phyloP scores from a whole-genome alignment of 495 filamentous ascomycete species.

The Letharia columbiana region DNA sequence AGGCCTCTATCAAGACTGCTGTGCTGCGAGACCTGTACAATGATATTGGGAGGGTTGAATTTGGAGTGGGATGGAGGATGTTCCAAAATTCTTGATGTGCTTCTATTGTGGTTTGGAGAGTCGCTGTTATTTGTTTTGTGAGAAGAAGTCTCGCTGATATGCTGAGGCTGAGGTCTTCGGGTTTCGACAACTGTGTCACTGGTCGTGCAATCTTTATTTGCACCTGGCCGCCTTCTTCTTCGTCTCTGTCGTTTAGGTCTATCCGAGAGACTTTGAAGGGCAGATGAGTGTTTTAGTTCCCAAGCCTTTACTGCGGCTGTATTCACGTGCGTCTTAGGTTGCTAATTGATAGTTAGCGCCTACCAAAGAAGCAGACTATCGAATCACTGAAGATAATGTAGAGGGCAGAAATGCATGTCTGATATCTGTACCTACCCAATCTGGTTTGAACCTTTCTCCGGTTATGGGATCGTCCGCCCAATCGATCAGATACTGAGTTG shows the following conservation, averaged over 20 bases:
- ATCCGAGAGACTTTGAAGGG: not conserved
- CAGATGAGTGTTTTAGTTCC: constrained; percentile 26
- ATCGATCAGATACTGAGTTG: constrained; percentile 36
- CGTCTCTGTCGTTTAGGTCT: constrained; percentile 14
- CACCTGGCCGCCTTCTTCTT: constrained; percentile 2
- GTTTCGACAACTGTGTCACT: constrained; percentile 1
- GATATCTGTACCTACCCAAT: constrained; percentile 33
- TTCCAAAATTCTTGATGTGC: not conserved
- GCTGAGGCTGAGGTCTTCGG: constrained; percentile 6
- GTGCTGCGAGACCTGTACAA: constrained; percentile 22
- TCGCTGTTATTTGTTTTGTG: not conserved
- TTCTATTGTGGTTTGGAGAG: not conserved
- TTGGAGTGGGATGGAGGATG: not conserved
- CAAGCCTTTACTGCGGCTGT: constrained; percentile 31
- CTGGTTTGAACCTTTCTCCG: constrained; percentile 30
- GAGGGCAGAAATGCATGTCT: not conserved
- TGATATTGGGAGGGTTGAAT: constrained; percentile 3
- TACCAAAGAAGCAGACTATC: not conserved
- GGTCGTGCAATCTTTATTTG: constrained; percentile 2
- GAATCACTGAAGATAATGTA: not conserved
- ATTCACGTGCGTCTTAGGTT: constrained; percentile 37
- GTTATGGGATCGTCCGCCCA: constrained; percentile 32
- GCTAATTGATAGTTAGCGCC: constrained; percentile 24
- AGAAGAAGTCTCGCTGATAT: not conserved
- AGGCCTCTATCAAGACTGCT: constrained; percentile 22